Evolutionary conservation across 2,329 filamentous ascomycete species (phyloP), one percentile per base, ranked within the genome.

Genomic region (Cyphellophora europaea): DNA sequence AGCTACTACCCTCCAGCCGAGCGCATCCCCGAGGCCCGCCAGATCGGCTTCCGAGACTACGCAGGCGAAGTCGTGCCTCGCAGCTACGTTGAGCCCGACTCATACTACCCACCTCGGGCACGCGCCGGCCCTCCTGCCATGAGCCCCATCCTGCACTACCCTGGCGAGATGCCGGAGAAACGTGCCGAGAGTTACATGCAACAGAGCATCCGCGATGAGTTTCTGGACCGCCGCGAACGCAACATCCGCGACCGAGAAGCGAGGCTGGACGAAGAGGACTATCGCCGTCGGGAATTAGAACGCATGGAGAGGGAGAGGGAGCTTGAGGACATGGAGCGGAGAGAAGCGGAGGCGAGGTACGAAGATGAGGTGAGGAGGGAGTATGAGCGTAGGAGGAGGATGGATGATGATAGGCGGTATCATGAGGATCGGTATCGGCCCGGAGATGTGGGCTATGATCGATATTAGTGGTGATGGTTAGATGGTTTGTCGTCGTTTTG

Each of bases 301-400:
- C 21, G 21, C 8, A 8, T 8, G 21, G n/a, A 25, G 21, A 25
- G 21, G 21, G n/a, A n/a, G 21, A 25, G 8, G 8, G 21, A n/a
- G 8, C n/a, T 25, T n/a, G 21, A 25, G 21, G n/a, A n/a, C n/a
- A 25, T n/a, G 21, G 21, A 25, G 21, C 8, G 8, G n/a, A n/a
- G 21, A 25, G 21, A n/a, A 25, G 21, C 8, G 8, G n/a, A n/a
- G 21, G n/a, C 8, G 21, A 25, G 21, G n/a, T 25, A 25, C n/a
- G 8, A 25, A 8, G 21, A 25, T 25, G 21, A 25, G 8, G 21
- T n/a, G n/a, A n/a, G n/a, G n/a, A n/a, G n/a, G n/a, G n/a, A n/a
- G n/a, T n/a, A 25, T n/a, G 21, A n/a, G 21, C n/a, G n/a, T 25
- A 25, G 21, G 21, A 25, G 21, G 21, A n/a, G n/a, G n/a, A 25